Percentiles rank a stretch among this genome's conserved stretches.
Evolutionary conservation across 495 filamentous ascomycete species (phyloP).

Genomic region (Amphirosellinia nigrospora): DNA sequence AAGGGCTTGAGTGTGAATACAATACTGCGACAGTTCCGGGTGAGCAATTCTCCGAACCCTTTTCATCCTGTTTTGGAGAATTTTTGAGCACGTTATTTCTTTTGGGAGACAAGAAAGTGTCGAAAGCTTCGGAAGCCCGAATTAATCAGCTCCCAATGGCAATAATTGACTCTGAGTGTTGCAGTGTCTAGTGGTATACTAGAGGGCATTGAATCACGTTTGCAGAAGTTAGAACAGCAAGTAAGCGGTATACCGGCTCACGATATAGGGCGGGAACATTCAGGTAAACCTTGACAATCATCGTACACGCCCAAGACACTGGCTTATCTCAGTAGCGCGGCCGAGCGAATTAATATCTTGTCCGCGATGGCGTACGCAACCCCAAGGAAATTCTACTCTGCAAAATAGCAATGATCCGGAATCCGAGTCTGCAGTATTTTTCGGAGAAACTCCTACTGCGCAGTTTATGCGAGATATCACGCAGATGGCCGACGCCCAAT

Average conservation of each 20-base stretch:
- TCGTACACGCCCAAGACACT: not conserved
- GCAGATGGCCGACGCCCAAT: not conserved
- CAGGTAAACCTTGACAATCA: not conserved
- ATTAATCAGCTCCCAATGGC: no score
- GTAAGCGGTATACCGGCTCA: not conserved
- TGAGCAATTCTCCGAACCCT: no score
- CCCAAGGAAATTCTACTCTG: not conserved
- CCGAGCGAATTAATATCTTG: not conserved
- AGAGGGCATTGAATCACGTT: not conserved
- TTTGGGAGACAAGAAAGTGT: no score
- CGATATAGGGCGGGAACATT: not conserved
- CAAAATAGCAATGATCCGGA: not conserved
- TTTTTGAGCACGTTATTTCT: no score
- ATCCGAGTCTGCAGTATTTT: not conserved
- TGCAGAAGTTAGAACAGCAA: not conserved
- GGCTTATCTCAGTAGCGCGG: not conserved
- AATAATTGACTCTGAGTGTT: no score
- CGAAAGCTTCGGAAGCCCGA: no score
- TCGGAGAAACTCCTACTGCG: not conserved
- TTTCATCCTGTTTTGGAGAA: no score
- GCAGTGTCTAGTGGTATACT: not conserved
- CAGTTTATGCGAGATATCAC: conserved; percentile 3
- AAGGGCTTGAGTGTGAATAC: not conserved
- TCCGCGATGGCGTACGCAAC: not conserved
- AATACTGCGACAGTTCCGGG: not conserved